Percentiles rank a stretch among this genome's conserved stretches.
These are phyloP conservation scores for Chenopodium album DNA, from an alignment of 148 eudicot genomes.

Conservation along the genomic window DNA sequence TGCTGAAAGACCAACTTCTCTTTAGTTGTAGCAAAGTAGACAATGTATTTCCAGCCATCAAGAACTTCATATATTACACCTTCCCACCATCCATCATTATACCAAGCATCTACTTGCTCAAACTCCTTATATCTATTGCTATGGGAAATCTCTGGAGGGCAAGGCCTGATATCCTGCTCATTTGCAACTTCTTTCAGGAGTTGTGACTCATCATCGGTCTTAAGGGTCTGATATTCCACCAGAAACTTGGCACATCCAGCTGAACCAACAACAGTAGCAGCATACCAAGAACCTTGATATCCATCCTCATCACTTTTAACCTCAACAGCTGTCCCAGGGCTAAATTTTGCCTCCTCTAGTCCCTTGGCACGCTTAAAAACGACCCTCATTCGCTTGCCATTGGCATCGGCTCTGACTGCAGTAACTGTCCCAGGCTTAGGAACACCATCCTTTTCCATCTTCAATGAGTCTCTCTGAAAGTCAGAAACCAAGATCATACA, in stretches of 20 bases:
- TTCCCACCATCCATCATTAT: slow-evolving; percentile 81
- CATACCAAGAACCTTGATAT: slow-evolving; percentile 73
- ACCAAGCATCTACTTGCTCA: slow-evolving; percentile 67
- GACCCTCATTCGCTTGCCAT: slow-evolving; percentile 42
- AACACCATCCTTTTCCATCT: slow-evolving; percentile 6
- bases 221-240: slow-evolving; percentile 54
- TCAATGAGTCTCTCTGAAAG: background rate
- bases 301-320: slow-evolving; percentile 75
- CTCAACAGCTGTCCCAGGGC: slow-evolving; percentile 52
- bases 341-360: slow-evolving; percentile 23
- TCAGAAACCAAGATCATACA: background rate
- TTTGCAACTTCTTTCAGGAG: slow-evolving; percentile 55
- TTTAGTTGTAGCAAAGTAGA: slow-evolving; percentile 49
- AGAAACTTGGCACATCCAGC: slow-evolving; percentile 37
- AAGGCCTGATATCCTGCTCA: slow-evolving; percentile 56
- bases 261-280: slow-evolving; percentile 43
- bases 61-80: slow-evolving; percentile 53
- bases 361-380: background rate
- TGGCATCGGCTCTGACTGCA: slow-evolving; percentile 63
- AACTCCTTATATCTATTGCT: slow-evolving; percentile 30
- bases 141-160: slow-evolving; percentile 46
- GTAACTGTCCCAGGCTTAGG: slow-evolving; percentile 32
- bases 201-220: slow-evolving; percentile 51
- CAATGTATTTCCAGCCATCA: slow-evolving; percentile 39
- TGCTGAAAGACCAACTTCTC: slow-evolving; percentile 48